phyloP scores from a whole-genome alignment of 2,329 filamentous ascomycete genomes.

The Pyrenophora teres region DNA sequence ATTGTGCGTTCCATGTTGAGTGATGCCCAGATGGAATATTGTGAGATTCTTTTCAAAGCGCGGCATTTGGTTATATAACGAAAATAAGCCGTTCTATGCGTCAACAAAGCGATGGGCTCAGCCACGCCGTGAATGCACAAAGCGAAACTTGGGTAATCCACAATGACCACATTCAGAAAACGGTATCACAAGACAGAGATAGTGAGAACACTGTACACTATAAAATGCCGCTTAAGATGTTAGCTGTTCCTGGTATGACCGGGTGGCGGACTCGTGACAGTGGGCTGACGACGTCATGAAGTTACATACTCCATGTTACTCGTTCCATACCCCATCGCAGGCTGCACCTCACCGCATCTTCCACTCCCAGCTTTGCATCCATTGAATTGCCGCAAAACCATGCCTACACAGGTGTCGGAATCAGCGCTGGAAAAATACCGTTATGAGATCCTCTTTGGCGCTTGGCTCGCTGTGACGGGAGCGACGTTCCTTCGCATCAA shows the following conservation, averaged over 20 bases:
- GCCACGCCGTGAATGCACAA: too few species aligned
- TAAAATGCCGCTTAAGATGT: neutral
- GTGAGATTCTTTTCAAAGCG: too few species aligned
- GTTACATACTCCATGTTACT: neutral
- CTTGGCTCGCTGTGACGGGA: constrained; percentile 36
- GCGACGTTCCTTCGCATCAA: constrained; percentile 41
- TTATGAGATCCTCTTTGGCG: constrained; percentile 37
- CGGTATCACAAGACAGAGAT: too few species aligned
- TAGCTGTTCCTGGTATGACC: constrained; percentile 8
- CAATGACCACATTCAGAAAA: too few species aligned
- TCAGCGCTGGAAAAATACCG: constrained; percentile 33
- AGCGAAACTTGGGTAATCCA: too few species aligned
- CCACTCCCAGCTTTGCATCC: neutral
- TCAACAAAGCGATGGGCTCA: too few species aligned
- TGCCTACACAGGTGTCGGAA: constrained; percentile 22
- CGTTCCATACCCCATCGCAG: neutral
- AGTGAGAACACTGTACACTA: too few species aligned
- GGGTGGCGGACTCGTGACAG: constrained; percentile 12
- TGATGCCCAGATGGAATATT: too few species aligned
- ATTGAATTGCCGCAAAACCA: constrained; percentile 3
- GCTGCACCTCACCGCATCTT: neutral
- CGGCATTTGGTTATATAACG: too few species aligned
- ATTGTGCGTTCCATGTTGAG: too few species aligned
- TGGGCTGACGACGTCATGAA: constrained; percentile 18
- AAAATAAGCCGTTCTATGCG: too few species aligned